phyloP scores from a whole-genome alignment of 1,139 yeast species.

The Scheffersomyces titani region DNA sequence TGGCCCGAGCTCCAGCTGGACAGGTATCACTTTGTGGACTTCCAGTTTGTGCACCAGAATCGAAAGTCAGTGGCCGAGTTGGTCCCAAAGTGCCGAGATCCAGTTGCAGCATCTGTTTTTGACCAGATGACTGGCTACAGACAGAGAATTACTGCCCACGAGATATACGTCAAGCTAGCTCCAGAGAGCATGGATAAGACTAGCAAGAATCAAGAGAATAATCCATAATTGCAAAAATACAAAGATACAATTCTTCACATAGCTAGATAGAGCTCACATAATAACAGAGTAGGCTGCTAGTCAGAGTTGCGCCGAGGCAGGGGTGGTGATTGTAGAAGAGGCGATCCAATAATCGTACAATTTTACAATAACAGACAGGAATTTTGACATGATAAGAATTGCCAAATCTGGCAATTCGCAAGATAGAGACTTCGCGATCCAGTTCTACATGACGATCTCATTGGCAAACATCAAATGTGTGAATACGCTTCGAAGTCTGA shows the following conservation, averaged over 20 bases:
- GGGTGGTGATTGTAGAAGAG: background rate
- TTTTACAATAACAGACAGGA: background rate
- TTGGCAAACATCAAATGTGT: too few species aligned
- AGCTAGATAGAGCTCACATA: background rate
- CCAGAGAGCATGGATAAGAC: background rate
- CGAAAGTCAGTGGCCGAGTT: constrained; percentile 17
- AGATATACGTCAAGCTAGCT: background rate
- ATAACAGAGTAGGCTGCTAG: background rate
- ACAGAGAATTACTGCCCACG: constrained; percentile 3
- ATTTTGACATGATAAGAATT: background rate
- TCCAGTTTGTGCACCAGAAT: constrained; percentile 21
- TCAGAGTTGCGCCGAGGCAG: background rate
- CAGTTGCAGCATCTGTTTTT: constrained; percentile 17
- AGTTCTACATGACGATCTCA: too few species aligned
- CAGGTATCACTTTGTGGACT: constrained; percentile 31
- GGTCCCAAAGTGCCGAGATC: constrained; percentile 29
- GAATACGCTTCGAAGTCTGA: background rate
- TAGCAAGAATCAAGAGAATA: too few species aligned
- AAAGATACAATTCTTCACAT: background rate
- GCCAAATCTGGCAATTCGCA: background rate
- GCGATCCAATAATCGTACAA: background rate
- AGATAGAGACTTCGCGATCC: background rate
- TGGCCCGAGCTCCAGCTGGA: constrained; percentile 41
- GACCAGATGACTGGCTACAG: constrained; percentile 25
- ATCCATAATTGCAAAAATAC: background rate